These are phyloP conservation scores for Endocalyx cinctus DNA, from an alignment of 2,329 filamentous ascomycete species.

Conservation along the genomic window DNA sequence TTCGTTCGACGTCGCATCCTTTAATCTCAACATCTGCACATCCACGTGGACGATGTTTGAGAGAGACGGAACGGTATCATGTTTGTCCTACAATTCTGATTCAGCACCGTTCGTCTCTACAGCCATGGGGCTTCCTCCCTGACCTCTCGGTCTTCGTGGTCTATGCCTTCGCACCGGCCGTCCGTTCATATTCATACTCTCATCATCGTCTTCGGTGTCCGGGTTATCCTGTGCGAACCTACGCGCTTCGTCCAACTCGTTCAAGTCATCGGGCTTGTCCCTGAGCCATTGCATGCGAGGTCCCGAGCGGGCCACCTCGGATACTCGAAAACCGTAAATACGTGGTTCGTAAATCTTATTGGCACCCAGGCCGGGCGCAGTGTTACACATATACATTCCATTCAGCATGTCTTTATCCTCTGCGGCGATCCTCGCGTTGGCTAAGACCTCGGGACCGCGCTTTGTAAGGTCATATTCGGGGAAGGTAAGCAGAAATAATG, in stretches of 20 bases:
- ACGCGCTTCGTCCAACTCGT: constrained; percentile 76
- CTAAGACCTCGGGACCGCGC: constrained; percentile 58
- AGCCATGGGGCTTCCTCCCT: constrained; percentile 54
- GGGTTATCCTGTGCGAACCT: constrained; percentile 48
- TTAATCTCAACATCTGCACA: no score
- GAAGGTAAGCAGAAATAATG: constrained; percentile 97
- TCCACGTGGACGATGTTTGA: no score
- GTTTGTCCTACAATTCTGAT: constrained; percentile 47
- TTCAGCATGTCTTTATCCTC: constrained; percentile 62
- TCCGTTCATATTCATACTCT: constrained; percentile 41
- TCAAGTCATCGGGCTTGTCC: constrained; percentile 73
- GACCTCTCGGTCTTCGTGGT: constrained; percentile 35
- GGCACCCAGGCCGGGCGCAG: constrained; percentile 78
- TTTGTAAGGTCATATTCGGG: constrained; percentile 87
- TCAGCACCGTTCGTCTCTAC: constrained; percentile 53
- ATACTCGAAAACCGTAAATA: constrained; percentile 95
- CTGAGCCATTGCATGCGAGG: constrained; percentile 97
- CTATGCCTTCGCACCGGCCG: constrained; percentile 38
- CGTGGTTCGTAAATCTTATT: constrained; percentile 87
- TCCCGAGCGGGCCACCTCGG: constrained; percentile 81
- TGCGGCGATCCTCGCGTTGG: constrained; percentile 33
- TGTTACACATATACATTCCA: constrained; percentile 79
- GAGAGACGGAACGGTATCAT: no score
- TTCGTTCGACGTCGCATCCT: no score
- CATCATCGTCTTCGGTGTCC: constrained; percentile 54